Base-by-base conservation (phyloP, 768 basidiomycete genomes). In the Boletus huronensis region DNA sequence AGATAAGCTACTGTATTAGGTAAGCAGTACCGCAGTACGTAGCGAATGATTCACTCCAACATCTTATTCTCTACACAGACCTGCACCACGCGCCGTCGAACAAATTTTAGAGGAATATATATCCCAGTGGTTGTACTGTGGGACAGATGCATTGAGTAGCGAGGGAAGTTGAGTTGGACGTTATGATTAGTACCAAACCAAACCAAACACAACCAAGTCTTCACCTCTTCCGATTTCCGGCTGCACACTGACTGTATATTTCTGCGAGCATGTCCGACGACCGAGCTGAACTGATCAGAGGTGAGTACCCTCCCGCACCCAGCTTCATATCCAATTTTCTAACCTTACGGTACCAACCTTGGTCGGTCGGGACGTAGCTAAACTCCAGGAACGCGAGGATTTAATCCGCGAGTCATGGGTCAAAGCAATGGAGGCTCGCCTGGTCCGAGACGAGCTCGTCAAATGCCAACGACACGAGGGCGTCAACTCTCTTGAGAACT, bases 351-450 rank as follows among this genome's bases (percentile, higher is more conserved):
- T 21, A 36, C 47, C 36, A 26, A 49, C 32, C 26, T 26, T 4
- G 48, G 32, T 48, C 11, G 44, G 13, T 48, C 13, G 31, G 51
- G 29, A 46, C 36, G 11, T 50, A 91, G 89, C 79, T 17, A 83
- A 80, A 68, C 71, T 88, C 48, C 73, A 81, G 62, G 80, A 79
- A 61, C 87, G 90, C 38, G 93, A 96, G 57, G 74, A 82, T 43
- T 76, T 82, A 71, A 77, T 98, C 66, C 84, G 90, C 48, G 94
- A 98, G 75, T 90, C 90, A 48, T 98, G 95, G 95, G 82, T 97
- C 31, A 87, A 85, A 62, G 87, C 90, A 21, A 96, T 98, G 93
- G 94, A 97, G 72, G 83, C 85, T 31, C 84, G 90, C 45, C 77
- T 98, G 54, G 92, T 97, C 44, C 84, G 85, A 57, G 88, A 91